These are phyloP conservation scores for Fusarium coicis DNA, from an alignment of 2,329 filamentous ascomycete species.

Conservation along the genomic window DNA sequence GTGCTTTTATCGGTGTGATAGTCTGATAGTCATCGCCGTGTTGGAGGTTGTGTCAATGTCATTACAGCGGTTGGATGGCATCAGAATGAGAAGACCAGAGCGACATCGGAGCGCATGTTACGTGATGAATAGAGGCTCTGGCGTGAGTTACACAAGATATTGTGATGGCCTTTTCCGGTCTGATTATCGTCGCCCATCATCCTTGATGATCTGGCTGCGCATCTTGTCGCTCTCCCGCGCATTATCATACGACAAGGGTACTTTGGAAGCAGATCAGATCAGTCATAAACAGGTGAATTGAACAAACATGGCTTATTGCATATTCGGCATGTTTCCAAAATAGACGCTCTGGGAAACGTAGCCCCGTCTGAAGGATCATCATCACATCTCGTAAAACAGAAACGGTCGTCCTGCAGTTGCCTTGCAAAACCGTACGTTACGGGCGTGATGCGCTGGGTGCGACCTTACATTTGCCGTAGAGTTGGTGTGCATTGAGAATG, in stretches of 20 bases:
- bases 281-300: background rate
- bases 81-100: background rate
- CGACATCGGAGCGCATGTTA: slow-evolving; percentile 15
- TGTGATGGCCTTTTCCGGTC: background rate
- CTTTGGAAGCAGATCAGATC: background rate
- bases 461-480: background rate
- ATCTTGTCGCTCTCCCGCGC: slow-evolving; percentile 20
- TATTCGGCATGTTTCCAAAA: slow-evolving; percentile 17
- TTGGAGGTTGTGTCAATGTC: slow-evolving; percentile 29
- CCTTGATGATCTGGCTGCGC: background rate
- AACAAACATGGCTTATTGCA: slow-evolving; percentile 7
- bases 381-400: slow-evolving; percentile 8
- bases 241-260: slow-evolving; percentile 28
- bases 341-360: background rate
- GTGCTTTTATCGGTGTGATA: background rate
- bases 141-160: slow-evolving; percentile 25
- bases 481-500: slow-evolving; percentile 12
- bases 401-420: slow-evolving; percentile 11
- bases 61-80: background rate
- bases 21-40: background rate
- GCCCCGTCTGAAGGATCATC: background rate
- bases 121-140: slow-evolving; percentile 18
- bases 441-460: slow-evolving; percentile 1
- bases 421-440: slow-evolving; percentile 5
- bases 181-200: background rate